phyloP scores from a whole-genome alignment of 2,329 filamentous ascomycete species.

The Xylaria sp. region DNA sequence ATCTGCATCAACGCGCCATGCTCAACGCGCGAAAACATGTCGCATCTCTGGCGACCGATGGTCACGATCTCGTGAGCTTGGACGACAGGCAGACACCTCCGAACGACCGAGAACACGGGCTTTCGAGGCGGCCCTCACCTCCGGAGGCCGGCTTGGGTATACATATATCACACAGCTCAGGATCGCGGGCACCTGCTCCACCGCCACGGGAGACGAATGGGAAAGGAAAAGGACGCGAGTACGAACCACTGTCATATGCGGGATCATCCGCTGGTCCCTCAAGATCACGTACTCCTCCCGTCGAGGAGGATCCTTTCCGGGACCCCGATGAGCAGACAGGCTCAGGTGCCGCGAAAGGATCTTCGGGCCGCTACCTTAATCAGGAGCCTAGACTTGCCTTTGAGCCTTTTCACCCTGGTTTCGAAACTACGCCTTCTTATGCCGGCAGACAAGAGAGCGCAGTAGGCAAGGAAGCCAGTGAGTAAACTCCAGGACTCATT shows the following conservation, averaged over 20 bases:
- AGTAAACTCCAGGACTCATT: conserved; percentile 10
- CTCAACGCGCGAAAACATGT: conserved; percentile 67
- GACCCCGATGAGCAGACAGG: conserved; percentile 46
- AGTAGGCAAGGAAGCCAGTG: conserved; percentile 53
- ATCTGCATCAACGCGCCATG: conserved; percentile 84
- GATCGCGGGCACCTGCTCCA: conserved; percentile 41
- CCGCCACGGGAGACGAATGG: conserved; percentile 42
- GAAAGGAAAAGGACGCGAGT: conserved; percentile 48
- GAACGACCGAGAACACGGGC: conserved; percentile 17
- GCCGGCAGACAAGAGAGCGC: conserved; percentile 55
- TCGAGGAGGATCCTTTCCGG: conserved; percentile 50
- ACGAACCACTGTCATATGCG: conserved; percentile 44
- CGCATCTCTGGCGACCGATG: conserved; percentile 53
- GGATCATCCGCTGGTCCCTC: conserved; percentile 44
- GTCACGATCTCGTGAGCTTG: conserved; percentile 44
- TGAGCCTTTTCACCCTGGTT: conserved; percentile 52
- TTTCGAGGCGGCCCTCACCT: conserved; percentile 27
- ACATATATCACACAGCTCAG: conserved; percentile 39
- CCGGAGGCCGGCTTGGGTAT: conserved; percentile 33
- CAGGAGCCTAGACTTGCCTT: conserved; percentile 46
- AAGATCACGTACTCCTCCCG: conserved; percentile 45
- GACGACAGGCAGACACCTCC: conserved; percentile 25
- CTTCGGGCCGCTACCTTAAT: conserved; percentile 39
- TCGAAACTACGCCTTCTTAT: conserved; percentile 50
- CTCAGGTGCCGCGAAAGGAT: conserved; percentile 39